Base-by-base conservation (phyloP, 1,284 basidiomycete species). In the Trichosporon inkin region DNA sequence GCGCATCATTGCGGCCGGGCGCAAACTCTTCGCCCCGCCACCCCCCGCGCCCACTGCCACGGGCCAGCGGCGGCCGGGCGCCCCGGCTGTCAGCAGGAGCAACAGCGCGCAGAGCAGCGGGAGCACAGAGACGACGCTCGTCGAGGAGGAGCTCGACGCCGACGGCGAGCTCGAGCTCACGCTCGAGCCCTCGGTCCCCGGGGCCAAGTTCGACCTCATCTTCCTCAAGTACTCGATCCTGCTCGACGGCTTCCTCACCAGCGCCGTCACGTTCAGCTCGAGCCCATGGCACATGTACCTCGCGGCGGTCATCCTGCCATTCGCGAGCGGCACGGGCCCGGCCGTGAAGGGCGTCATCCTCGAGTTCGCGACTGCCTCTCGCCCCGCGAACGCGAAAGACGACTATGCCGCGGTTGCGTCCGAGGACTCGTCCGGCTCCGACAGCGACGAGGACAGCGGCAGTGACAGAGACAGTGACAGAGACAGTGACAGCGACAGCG, bases 301-400 rank as follows among this genome's bases (percentile, higher is more conserved):
- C 17, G 78, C 78, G 0, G 77, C 75, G 0, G 67, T 58, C 0
- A 60, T 78, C 0, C 58, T 79, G 16, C 78, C 78, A 1, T 72
- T 78, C 41, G 76, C 77, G 14, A 71, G 68, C 20, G 78, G 75
- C 2, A 77, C 77, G 0, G 76, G 75, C 0, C 68, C 75, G 10
- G 77, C 78, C 0, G 65, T 68, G 16, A 78, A 78, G 58, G 78
- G 78, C 6, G 76, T 78, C 10, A 66, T 70, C 3, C 64, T 78
- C 53, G 78, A 78, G 57, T 71, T 79, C 56, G 75, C 44, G 16
- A 24, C 24, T 3, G 44, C 44, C 7, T 22, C 44, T 1, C 16
- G n/a, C 7, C 24, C 44, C 6, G 22, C 44, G 20, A 11, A 6
- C 22, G 28, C 5, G 5, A 32, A 32, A 8, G 28, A 32, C 8